A percentile compares a stretch with the other conserved stretches of the same genome.
Evolutionary conservation across 306 rosid genomes (phyloP).

Genomic region (Quercus aquifolioides): DNA sequence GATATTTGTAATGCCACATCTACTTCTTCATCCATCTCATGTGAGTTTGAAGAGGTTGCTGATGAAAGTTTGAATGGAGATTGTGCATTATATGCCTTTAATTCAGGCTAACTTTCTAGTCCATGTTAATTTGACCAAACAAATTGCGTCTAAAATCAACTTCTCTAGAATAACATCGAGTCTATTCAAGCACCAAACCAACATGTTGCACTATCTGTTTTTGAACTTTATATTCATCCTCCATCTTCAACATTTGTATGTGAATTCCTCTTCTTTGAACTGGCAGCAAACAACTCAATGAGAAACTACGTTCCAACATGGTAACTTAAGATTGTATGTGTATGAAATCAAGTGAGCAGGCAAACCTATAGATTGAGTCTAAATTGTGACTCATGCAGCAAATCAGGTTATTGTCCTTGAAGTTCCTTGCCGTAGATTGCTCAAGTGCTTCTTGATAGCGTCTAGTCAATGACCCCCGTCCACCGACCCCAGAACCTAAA

Average conservation of each 20-base stretch:
- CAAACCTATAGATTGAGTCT: slow-evolving; percentile 67
- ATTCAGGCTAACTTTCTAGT: no score
- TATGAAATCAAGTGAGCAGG: background rate
- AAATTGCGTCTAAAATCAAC: no score
- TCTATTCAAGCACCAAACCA: slow-evolving; percentile 24
- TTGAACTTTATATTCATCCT: background rate
- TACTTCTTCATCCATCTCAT: slow-evolving; percentile 13
- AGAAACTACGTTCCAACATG: background rate
- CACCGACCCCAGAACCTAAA: slow-evolving; percentile 64
- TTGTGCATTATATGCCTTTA: slow-evolving; percentile 8
- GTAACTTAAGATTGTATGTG: background rate
- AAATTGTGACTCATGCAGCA: slow-evolving; percentile 66
- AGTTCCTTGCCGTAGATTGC: slow-evolving; percentile 51
- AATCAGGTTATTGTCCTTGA: slow-evolving; percentile 49
- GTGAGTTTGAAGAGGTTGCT: slow-evolving; percentile 52
- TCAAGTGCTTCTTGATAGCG: slow-evolving; percentile 64
- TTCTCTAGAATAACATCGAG: no score
- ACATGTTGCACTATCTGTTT: slow-evolving; percentile 30
- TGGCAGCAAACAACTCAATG: slow-evolving; percentile 18
- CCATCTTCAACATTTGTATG: slow-evolving; percentile 45
- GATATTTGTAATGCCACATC: slow-evolving; percentile 4
- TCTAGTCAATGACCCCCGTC: slow-evolving; percentile 49
- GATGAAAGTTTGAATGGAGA: slow-evolving; percentile 69
- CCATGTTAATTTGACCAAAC: no score
- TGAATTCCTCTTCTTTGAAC: slow-evolving; percentile 78